Base-by-base conservation (phyloP, 2,329 filamentous ascomycete genomes). In the Aspergillus candidus region DNA sequence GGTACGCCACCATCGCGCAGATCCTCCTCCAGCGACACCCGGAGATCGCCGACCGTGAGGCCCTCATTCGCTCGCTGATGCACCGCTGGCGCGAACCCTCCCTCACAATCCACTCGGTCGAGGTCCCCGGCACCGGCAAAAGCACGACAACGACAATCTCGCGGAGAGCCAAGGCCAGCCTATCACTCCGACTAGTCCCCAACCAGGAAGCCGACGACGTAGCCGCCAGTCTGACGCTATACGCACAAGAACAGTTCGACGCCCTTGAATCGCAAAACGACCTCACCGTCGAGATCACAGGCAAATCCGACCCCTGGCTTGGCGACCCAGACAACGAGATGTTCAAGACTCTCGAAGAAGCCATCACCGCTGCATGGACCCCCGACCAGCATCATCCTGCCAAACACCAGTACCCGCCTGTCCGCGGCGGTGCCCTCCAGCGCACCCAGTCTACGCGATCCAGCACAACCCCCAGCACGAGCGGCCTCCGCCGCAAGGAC, bases 11-110 rank as follows among this genome's bases (percentile, higher is more conserved):
- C 44, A 95, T 97, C 48, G 83, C 86, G 0, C 77, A 81, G 10
- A 84, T 88, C 1, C 72, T 96, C 3, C 79, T 90, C 29, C 78
- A 79, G 12, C 81, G 83, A 43, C 86, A 86, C 55, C 82, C 86
- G 1, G 72, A 78, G 36, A 75, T 83, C 5, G 73, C 77, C 10
- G 72, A 79, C 1, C 75, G 84, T 0, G 78, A 84, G 6, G 77
- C 78, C n/a, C 79, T 97, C 37, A 90, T 91, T 47, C 76, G 82
- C 32, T 89, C 85, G 2, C 76, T 98, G 5, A 94, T 95, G 85
- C 86, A 90, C 10, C 80, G 90, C 44, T 98, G 93, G 93, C 83
- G 93, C 15, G 90, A 97, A 60, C 89, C 93, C 0, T 95, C 94
- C 39, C 73, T 98, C 41, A 97, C 93, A 0, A 86, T 97, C 35